Base-by-base conservation (phyloP, 192 early-diverging fungal genomes). In the Pilobolus umbonatus region DNA sequence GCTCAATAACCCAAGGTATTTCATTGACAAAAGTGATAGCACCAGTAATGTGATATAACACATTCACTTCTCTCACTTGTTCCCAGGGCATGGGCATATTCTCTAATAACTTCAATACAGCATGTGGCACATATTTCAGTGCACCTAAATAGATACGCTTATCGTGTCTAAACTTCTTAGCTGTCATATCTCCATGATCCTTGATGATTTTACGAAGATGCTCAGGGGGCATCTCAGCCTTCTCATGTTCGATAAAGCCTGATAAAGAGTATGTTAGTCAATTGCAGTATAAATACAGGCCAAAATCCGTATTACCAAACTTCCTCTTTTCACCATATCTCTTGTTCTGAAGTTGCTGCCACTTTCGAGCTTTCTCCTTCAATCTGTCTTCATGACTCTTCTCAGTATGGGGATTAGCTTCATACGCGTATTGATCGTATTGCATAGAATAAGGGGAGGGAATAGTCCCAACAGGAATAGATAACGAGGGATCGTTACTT, bases 51-150 rank as follows among this genome's bases (percentile, higher is more conserved):
- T 99, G 97, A 74, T 99, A 99, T 25, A 98, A 78, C 19, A 95
- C 93, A 5, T 89, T 84, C 11, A 99, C 95, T 64, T 99, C 95
- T 65, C 95, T 86, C 11, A 85, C 89, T 62, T 97, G 95, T 76
- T 98, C 96, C 96, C 96, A 98, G 1, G 96, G 96, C 97, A 98
- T 97, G n/a, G 94, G 97, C 93, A 99, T 99, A 65, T 97, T 98
- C 68, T 99, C 95, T 61, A 99, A 68, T 58, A 99, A 81, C 72
- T 99, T 99, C 22, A 99, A 72, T 29, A 99, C 94, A 2, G 97
- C 95, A 62, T 99, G 97, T 1, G 97, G 97, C 14, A 99, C 87
- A 71, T 98, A 98, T 73, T 99, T 99, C 24, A 99, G 80, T 12
- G 97, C 97, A 34, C 97, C 97, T 39, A 99, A 81, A 67, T 98